Evolutionary conservation across 192 early-diverging fungal genomes (phyloP).

Genomic region (Linderina pennispora): DNA sequence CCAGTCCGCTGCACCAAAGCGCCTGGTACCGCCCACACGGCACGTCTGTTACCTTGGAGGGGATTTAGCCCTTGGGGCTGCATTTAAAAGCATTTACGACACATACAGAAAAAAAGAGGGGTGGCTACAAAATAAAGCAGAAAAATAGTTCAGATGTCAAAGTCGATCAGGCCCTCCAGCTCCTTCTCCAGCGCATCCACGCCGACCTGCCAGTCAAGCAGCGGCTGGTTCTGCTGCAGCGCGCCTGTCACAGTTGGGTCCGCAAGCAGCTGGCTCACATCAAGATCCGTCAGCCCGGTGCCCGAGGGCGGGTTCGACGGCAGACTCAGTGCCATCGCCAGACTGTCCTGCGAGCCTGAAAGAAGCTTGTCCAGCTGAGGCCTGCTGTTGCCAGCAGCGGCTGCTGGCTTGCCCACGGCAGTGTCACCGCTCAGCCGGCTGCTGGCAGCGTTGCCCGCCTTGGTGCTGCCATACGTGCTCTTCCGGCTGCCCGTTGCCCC

Average conservation of each 20-base stretch:
- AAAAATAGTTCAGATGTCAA: constrained; percentile 22
- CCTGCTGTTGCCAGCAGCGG: too few species aligned
- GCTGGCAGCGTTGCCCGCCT: neutral
- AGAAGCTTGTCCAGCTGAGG: neutral
- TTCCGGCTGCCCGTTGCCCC: too few species aligned
- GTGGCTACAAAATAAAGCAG: neutral
- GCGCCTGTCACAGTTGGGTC: constrained; percentile 2
- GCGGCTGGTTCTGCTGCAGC: too few species aligned
- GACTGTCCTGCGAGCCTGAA: neutral
- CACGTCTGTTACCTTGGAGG: too few species aligned
- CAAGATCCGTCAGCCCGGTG: constrained; percentile 11
- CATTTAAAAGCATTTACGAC: too few species aligned
- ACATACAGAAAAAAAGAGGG: neutral
- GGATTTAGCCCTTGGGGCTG: too few species aligned
- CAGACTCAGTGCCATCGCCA: constrained; percentile 11
- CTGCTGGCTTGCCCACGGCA: neutral
- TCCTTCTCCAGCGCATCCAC: constrained; percentile 36
- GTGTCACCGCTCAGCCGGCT: neutral
- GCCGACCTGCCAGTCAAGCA: constrained; percentile 29
- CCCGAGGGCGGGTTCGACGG: constrained; percentile 33
- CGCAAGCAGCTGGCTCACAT: constrained; percentile 19
- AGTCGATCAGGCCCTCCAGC: constrained; percentile 46
- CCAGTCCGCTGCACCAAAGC: too few species aligned
- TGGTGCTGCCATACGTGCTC: neutral
- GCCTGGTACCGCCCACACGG: too few species aligned